phyloP scores from a whole-genome alignment of 2,329 filamentous ascomycete species.

The Hypoxylon sp. region DNA sequence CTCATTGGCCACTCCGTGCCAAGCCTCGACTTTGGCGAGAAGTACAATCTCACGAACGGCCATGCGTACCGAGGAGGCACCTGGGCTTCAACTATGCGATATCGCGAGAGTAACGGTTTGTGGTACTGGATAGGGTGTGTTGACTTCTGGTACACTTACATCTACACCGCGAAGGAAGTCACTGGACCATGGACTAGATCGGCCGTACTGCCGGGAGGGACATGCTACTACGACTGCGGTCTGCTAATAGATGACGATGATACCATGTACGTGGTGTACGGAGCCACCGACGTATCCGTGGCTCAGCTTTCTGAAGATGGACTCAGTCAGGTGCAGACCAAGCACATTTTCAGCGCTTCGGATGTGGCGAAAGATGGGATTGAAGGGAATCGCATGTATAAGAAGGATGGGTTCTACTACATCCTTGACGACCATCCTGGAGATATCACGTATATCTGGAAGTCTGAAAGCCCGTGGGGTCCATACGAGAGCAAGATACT shows the following conservation, averaged over 20 bases:
- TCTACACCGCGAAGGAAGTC: slow-evolving; percentile 62
- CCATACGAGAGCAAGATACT: slow-evolving; percentile 63
- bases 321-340: slow-evolving; percentile 57
- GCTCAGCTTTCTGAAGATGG: slow-evolving; percentile 65
- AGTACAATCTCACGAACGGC: slow-evolving; percentile 61
- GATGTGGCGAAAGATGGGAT: slow-evolving; percentile 54
- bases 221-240: slow-evolving; percentile 70
- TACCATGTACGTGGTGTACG: slow-evolving; percentile 69
- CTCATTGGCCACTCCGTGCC: slow-evolving; percentile 60
- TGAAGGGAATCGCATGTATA: slow-evolving; percentile 63
- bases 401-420: slow-evolving; percentile 67
- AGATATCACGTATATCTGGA: slow-evolving; percentile 61
- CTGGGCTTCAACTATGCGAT: slow-evolving; percentile 67
- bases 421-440: slow-evolving; percentile 64
- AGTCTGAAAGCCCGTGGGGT: slow-evolving; percentile 63
- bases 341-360: slow-evolving; percentile 59
- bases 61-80: slow-evolving; percentile 66
- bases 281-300: slow-evolving; percentile 61
- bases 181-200: slow-evolving; percentile 59
- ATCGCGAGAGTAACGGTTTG: slow-evolving; percentile 60
- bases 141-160: slow-evolving; percentile 62
- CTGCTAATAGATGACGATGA: slow-evolving; percentile 70
- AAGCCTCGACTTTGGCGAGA: slow-evolving; percentile 58
- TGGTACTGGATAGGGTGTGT: slow-evolving; percentile 72
- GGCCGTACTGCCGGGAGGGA: slow-evolving; percentile 52